Conservation (phyloP, 1,284 basidiomycete genomes). For the Stereum hirsutum region DNA sequence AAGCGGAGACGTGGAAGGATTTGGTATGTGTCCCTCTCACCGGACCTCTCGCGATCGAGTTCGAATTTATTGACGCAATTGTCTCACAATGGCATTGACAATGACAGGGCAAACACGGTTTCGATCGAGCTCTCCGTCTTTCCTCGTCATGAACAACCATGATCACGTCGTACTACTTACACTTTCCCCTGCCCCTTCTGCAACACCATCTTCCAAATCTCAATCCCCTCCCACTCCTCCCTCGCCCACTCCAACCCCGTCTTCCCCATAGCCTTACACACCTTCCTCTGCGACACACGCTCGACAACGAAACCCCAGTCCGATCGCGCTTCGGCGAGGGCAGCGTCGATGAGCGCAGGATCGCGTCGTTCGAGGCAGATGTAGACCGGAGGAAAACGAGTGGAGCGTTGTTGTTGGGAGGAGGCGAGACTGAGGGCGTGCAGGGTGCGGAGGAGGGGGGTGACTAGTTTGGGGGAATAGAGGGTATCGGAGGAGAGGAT, state of each 20-base stretch:
- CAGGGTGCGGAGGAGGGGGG: slow-evolving; percentile 67
- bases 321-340: slow-evolving; percentile 41
- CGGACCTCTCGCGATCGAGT: slow-evolving; percentile 8
- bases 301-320: slow-evolving; percentile 48
- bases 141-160: too few relatives aligned
- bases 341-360: slow-evolving; percentile 48
- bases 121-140: slow-evolving; percentile 53
- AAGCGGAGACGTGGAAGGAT: slow-evolving; percentile 77
- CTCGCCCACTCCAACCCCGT: slow-evolving; percentile 48
- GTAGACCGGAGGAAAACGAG: slow-evolving; percentile 40
- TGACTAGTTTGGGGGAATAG: slow-evolving; percentile 55
- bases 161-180: too few relatives aligned
- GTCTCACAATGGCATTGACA: too few relatives aligned
- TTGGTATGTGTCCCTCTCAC: slow-evolving; percentile 34
- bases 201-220: slow-evolving; percentile 54
- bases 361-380: slow-evolving; percentile 77
- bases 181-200: too few relatives aligned
- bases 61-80: too few relatives aligned
- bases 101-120: slow-evolving; percentile 69
- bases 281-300: slow-evolving; percentile 48
- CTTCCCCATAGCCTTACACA: slow-evolving; percentile 55
- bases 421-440: slow-evolving; percentile 37
- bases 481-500: slow-evolving; percentile 84
- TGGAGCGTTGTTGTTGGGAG: slow-evolving; percentile 7
- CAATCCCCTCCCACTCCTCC: slow-evolving; percentile 69